These are phyloP conservation scores for Saturnispora serradocipensis DNA, from an alignment of 805 yeast genomes.

Conservation along the genomic window DNA sequence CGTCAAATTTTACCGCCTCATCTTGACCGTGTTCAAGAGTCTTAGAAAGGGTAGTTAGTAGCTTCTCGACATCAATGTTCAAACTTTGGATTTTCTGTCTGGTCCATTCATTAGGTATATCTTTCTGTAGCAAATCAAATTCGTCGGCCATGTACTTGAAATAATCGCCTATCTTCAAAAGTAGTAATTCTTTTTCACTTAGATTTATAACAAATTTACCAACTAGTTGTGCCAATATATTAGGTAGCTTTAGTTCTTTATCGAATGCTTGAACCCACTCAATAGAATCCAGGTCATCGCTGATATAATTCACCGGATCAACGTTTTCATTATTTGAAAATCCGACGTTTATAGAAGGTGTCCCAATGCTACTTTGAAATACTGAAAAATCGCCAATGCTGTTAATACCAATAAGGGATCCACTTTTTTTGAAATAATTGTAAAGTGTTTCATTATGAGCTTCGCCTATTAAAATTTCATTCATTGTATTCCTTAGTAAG, in stretches of 20 bases:
- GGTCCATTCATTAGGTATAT: constrained; percentile 27
- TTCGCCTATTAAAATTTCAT: constrained; percentile 34
- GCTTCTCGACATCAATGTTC: not conserved
- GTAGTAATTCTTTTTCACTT: constrained; percentile 49
- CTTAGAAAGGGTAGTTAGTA: constrained; percentile 22
- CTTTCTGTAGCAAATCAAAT: constrained; percentile 23
- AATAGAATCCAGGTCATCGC: constrained; percentile 51
- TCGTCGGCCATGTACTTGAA: constrained; percentile 32
- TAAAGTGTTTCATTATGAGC: constrained; percentile 30
- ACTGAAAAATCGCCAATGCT: constrained; percentile 45
- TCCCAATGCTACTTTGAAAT: constrained; percentile 58
- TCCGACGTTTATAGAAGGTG: constrained; percentile 50
- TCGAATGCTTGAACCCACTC: constrained; percentile 43
- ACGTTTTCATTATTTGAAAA: constrained; percentile 26
- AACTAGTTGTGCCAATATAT: constrained; percentile 47
- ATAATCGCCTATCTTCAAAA: constrained; percentile 39
- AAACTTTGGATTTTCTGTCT: not conserved
- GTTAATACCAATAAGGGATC: constrained; percentile 34
- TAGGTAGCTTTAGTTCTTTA: constrained; percentile 44
- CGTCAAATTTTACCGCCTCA: constrained; percentile 14
- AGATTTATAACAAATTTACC: constrained; percentile 47
- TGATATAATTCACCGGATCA: constrained; percentile 48
- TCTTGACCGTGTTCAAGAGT: constrained; percentile 21
- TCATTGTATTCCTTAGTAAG: constrained; percentile 37
- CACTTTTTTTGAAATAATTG: constrained; percentile 39